Conservation (phyloP, 2,329 filamentous ascomycete species). For the Stachybotrys chlorohalonatus region DNA sequence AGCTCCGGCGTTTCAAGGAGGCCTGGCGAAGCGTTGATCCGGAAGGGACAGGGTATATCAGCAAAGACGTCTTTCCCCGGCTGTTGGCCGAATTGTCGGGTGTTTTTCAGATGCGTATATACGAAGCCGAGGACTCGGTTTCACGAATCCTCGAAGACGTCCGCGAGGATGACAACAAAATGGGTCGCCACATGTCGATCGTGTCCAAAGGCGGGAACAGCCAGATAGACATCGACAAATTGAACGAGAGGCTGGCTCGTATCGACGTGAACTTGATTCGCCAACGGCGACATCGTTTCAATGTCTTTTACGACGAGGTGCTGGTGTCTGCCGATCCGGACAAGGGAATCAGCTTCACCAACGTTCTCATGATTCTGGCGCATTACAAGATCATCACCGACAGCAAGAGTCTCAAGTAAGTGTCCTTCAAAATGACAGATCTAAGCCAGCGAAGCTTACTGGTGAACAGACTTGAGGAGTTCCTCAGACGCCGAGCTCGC, state of each 20-base stretch:
- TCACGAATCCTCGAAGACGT: slow-evolving; percentile 81
- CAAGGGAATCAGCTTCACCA: slow-evolving; percentile 82
- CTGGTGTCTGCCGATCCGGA: slow-evolving; percentile 87
- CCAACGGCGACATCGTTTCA: slow-evolving; percentile 68
- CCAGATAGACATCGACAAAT: slow-evolving; percentile 62
- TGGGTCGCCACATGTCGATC: slow-evolving; percentile 43
- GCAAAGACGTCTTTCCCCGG: slow-evolving; percentile 79
- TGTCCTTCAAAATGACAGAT: slow-evolving; percentile 3
- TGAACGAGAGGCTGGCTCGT: slow-evolving; percentile 62
- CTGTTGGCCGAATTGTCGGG: slow-evolving; percentile 88
- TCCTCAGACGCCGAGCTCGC: slow-evolving; percentile 78
- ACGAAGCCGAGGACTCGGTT: slow-evolving; percentile 83
- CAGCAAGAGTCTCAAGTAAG: slow-evolving; percentile 80
- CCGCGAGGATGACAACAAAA: slow-evolving; percentile 44
- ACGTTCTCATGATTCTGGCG: slow-evolving; percentile 87
- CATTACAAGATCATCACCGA: slow-evolving; percentile 99
- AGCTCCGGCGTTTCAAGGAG: slow-evolving; percentile 94
- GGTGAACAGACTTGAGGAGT: slow-evolving; percentile 70
- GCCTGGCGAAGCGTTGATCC: slow-evolving; percentile 96
- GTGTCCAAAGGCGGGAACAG: slow-evolving; percentile 40
- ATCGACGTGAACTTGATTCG: slow-evolving; percentile 72
- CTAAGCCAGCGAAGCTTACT: slow-evolving; percentile 14
- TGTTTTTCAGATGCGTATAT: slow-evolving; percentile 95
- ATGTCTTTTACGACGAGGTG: slow-evolving; percentile 95
- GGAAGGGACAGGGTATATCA: slow-evolving; percentile 82